Evolutionary conservation across 2,329 filamentous ascomycete species (phyloP), one percentile per base, ranked within the genome.

Genomic region (Stemphylium beticola): DNA sequence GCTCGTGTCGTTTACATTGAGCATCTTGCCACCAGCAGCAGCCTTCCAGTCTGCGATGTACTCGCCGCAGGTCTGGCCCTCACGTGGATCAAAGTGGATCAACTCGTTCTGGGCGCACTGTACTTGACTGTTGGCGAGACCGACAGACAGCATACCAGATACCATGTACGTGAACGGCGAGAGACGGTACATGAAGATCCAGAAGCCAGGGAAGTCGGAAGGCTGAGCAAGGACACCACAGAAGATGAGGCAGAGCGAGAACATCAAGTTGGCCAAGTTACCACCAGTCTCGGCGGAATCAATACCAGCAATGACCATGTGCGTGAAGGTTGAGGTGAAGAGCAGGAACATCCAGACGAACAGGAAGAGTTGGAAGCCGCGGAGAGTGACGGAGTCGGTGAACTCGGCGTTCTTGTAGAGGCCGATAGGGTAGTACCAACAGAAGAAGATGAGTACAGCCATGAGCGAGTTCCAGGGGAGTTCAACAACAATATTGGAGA

Each of bases 391-490:
- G 58, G 86, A 79, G 56, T 83, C 82, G 4, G 85, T 85, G 1
- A 80, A 79, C 14, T 81, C 77, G 2, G 90, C 89, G 68, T 93
- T 93, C 55, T 78, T 76, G 74, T 91, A 86, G 9, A 95, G 83
- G 2, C 90, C 91, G 49, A 96, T 85, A 1, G 92, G 91, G 72
- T 93, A 96, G 80, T 96, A 96, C 85, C 90, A 93, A 73, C 82
- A 87, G 68, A 91, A 82, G 80, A 82, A 96, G 79, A 93, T 88
- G 61, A 96, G 77, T n/a, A 87, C 82, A 3, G 86, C 85, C 82
- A 90, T 88, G 38, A 95, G 76, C 0, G 87, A 83, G 71, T 96
- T 92, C 87, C 90, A 96, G 0, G 92, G 91, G 2, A 96, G 78
- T 74, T 96, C 93, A 55, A 93, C 91, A 26, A 92, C 77, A 60